phyloP scores from a whole-genome alignment of 345 rosid species.

The Euphorbia tirucalli region DNA sequence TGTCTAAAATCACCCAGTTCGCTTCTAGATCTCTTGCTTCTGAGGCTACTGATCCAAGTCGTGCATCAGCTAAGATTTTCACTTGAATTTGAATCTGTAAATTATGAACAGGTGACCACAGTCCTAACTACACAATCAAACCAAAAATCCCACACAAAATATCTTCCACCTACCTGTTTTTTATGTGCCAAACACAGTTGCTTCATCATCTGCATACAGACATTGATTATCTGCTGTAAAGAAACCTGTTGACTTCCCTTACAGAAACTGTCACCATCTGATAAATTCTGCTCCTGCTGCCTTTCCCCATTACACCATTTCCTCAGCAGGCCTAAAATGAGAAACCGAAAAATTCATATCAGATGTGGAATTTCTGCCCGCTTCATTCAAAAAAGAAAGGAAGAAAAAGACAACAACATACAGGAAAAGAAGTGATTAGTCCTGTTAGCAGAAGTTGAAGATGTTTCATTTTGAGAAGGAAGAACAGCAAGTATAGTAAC shows the following conservation, averaged over 20 bases:
- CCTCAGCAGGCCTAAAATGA: slow-evolving; percentile 27
- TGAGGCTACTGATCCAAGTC: slow-evolving; percentile 29
- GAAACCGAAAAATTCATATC: not conserved
- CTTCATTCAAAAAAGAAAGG: not conserved
- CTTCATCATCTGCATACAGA: slow-evolving; percentile 32
- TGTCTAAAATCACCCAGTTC: slow-evolving; percentile 39
- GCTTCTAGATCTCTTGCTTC: slow-evolving; percentile 31
- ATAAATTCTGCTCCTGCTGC: slow-evolving; percentile 2
- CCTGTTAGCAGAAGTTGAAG: not conserved
- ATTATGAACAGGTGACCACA: not conserved
- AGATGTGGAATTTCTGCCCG: not conserved
- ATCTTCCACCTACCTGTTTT: slow-evolving; percentile 14
- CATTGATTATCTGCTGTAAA: slow-evolving; percentile 15
- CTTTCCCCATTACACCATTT: slow-evolving; percentile 17
- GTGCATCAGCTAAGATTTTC: slow-evolving; percentile 28
- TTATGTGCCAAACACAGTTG: slow-evolving; percentile 26
- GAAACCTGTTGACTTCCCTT: slow-evolving; percentile 12
- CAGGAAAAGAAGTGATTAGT: slow-evolving; percentile 21
- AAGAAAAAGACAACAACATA: slow-evolving; percentile 11
- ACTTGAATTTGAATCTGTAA: slow-evolving; percentile 31
- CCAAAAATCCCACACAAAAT: too few relatives aligned
- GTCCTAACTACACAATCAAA: too few relatives aligned
- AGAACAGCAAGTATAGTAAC: slow-evolving; percentile 34
- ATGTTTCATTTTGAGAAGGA: slow-evolving; percentile 18
- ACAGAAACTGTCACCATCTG: not conserved